phyloP scores from a whole-genome alignment of 2,329 filamentous ascomycete genomes.

The Diaporthe caulivora region DNA sequence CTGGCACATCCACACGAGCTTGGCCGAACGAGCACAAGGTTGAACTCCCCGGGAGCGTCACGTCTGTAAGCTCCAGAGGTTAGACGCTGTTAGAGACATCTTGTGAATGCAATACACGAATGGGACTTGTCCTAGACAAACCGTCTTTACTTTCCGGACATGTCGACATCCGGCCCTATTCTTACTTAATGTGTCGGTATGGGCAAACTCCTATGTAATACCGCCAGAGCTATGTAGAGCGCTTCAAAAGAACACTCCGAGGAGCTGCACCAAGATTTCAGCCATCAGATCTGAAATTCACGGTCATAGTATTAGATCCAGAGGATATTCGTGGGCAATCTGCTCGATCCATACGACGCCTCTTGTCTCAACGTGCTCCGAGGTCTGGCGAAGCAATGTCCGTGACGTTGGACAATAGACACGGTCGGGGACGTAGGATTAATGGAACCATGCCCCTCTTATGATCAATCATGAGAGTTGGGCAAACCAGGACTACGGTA shows the following conservation, averaged over 20 bases:
- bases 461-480: not conserved
- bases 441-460: not conserved
- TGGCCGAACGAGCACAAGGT: not conserved
- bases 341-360: not conserved
- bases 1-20: not conserved
- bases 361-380: not conserved
- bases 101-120: no score
- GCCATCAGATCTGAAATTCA: not conserved
- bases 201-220: not conserved
- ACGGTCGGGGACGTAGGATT: not conserved
- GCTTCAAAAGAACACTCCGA: not conserved
- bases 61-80: not conserved
- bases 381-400: not conserved
- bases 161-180: no score
- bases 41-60: slow-evolving; percentile 6
- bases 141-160: no score
- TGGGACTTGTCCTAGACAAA: not conserved
- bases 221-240: not conserved
- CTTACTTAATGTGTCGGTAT: not conserved
- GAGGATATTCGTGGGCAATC: not conserved
- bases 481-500: not conserved
- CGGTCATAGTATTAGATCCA: not conserved
- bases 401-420: not conserved
- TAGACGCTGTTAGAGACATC: not conserved
- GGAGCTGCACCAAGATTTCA: not conserved